Base-by-base conservation (phyloP, 108 stramenopile genomes). In the Asterionellopsis glacialis region DNA sequence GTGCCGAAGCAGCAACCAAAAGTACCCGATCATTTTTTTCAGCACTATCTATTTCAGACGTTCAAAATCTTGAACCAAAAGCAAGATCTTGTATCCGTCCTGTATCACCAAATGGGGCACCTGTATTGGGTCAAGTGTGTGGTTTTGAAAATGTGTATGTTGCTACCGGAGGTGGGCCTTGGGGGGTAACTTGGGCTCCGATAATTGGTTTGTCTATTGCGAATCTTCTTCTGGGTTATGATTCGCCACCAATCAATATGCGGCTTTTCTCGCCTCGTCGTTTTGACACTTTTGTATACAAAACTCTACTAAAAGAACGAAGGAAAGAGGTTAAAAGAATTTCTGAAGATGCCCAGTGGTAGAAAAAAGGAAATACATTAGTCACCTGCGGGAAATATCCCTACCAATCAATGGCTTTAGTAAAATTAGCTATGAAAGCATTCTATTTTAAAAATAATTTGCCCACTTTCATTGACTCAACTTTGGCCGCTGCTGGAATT, bases 171-270 rank as follows among this genome's bases (percentile, higher is more conserved):
- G 69, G 69, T 18, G 69, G 69, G 25, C 69, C 61, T 3, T 69
- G 69, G 69, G 69, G 69, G 14, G 63, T 69, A 28, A 69, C 69
- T 12, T 69, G 69, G 69, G 69, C 62, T 13, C 69, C 69, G n/a
- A 33, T 69, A 13, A 55, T 69, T 26, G 69, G 69, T 27, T 23
- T n/a, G 24, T 21, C 28, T 26, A 60, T 51, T 4, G 18, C 28
- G 18, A 63, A 6, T 15, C 42, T 39, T 16, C 52, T 41, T 13
- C n/a, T 22, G 16, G 65, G 58, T 13, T 26, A 52, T 14, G 54
- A 42, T 18, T 21, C 27, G 39, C 69, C 45, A 15, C 62, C 63
- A 28, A 57, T 64, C 47, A 58, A 51, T 51, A 10, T 63, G 13
- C 23, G 44, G 11, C 15, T 39, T 5, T 45, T 63, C 24, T 19